These are phyloP conservation scores for Phytophthora pseudosyringae DNA, from an alignment of 352 stramenopile species.

Conservation along the genomic window DNA sequence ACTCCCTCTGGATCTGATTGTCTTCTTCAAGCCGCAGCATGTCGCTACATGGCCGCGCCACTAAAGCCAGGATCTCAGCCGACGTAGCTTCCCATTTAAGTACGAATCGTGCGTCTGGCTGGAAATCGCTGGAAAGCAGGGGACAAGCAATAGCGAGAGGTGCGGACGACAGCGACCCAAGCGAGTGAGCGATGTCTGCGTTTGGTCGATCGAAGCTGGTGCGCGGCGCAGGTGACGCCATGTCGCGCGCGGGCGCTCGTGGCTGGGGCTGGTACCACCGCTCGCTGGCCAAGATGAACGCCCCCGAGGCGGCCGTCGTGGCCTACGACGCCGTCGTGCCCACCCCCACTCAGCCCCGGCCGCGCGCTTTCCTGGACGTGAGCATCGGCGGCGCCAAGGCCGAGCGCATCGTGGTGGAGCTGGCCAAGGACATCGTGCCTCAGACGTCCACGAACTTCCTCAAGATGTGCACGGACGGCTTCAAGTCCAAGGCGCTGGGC, in stretches of 20 bases:
- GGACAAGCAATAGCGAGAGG: conserved; percentile 18
- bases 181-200: conserved; percentile 46
- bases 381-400: conserved; percentile 80
- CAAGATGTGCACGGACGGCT: conserved; percentile 75
- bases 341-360: conserved; percentile 56
- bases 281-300: conserved; percentile 86
- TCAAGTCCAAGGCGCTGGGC: conserved; percentile 62
- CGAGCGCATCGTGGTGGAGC: conserved; percentile 82
- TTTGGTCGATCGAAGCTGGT: conserved; percentile 71
- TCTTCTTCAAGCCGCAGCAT: conserved; percentile 36
- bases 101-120: conserved; percentile 37
- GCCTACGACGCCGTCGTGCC: conserved; percentile 77
- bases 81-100: conserved; percentile 15
- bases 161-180: neutral
- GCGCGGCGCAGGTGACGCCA: conserved; percentile 54
- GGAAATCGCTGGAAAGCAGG: conserved; percentile 22
- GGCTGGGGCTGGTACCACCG: conserved; percentile 88
- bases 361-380: conserved; percentile 82
- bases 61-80: neutral
- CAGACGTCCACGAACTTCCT: conserved; percentile 80
- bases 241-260: conserved; percentile 66
- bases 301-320: conserved; percentile 52
- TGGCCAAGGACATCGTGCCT: conserved; percentile 85
- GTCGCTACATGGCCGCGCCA: conserved; percentile 9
- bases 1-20: conserved; percentile 5